Conservation (phyloP, 2,329 filamentous ascomycete genomes). For the Xylariomycetidae sp. region DNA sequence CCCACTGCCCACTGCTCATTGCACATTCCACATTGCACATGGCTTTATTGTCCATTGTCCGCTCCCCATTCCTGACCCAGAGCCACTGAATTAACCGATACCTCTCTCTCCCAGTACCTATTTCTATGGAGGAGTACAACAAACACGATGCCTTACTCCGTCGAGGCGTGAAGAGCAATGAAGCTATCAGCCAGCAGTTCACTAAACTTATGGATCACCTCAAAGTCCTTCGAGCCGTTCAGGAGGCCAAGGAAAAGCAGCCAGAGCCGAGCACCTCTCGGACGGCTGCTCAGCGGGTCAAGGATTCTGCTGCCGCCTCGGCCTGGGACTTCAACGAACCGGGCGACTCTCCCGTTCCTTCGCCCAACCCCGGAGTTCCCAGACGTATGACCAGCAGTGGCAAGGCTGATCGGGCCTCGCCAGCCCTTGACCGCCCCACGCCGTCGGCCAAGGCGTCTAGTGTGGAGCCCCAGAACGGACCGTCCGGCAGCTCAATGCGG, state of each 20-base stretch:
- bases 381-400: conserved; percentile 30
- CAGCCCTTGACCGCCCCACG: conserved; percentile 33
- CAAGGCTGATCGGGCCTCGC: conserved; percentile 35
- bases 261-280: conserved; percentile 24
- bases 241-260: conserved; percentile 36
- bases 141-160: conserved; percentile 28
- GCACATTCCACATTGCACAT: no score
- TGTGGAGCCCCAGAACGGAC: conserved; percentile 44
- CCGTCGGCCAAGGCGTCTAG: conserved; percentile 34
- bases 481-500: conserved; percentile 32
- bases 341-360: conserved; percentile 38
- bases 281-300: conserved; percentile 20
- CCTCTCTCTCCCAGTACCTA: no score
- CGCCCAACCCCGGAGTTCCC: conserved; percentile 31
- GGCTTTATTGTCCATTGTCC: no score
- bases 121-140: conserved; percentile 30
- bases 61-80: no score
- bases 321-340: conserved; percentile 41
- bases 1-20: no score
- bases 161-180: conserved; percentile 29
- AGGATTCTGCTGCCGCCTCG: conserved; percentile 21
- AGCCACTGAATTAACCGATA: no score
- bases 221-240: conserved; percentile 34
- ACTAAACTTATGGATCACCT: conserved; percentile 32
- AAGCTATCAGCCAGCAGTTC: conserved; percentile 22